Evolutionary conservation across 176 grass and related monocot genomes (phyloP).

Genomic region (Cocos nucifera): DNA sequence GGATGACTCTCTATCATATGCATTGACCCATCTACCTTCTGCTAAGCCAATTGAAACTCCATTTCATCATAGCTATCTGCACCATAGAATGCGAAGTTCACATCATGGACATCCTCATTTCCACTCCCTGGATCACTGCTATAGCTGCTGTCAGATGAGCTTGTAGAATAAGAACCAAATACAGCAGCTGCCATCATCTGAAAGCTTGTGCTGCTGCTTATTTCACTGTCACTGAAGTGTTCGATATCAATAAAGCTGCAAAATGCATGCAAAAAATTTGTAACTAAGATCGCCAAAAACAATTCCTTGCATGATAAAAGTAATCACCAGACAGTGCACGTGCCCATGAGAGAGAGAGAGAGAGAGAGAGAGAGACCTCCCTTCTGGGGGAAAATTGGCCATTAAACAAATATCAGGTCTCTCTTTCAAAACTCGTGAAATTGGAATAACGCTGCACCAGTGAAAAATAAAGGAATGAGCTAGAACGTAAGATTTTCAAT

Average conservation of each 20-base stretch:
- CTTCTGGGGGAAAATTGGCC: conserved; percentile 17
- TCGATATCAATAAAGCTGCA: conserved; percentile 17
- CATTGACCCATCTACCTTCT: too few relatives aligned
- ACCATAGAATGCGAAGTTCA: conserved; percentile 2
- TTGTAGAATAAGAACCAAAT: not conserved
- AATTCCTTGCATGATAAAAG: not conserved
- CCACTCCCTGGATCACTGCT: conserved; percentile 19
- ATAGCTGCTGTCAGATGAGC: conserved; percentile 16
- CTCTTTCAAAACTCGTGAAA: conserved; percentile 3
- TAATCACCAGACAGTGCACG: not conserved
- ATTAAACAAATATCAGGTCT: conserved; percentile 16
- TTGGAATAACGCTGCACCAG: not conserved
- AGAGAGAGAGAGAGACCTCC: conserved; percentile 21
- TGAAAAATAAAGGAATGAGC: not conserved
- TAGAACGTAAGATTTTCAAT: not conserved
- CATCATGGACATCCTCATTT: conserved; percentile 11
- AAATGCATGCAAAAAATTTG: not conserved
- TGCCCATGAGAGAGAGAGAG: not conserved
- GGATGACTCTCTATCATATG: too few relatives aligned
- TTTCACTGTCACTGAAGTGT: conserved; percentile 3
- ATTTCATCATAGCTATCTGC: conserved; percentile 13
- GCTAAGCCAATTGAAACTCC: not conserved
- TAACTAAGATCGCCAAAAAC: not conserved
- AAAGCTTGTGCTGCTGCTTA: conserved; percentile 14
- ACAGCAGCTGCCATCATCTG: not conserved